These are phyloP conservation scores for Pyrenochaeta sp. DNA, from an alignment of 2,329 filamentous ascomycete genomes.

Conservation along the genomic window DNA sequence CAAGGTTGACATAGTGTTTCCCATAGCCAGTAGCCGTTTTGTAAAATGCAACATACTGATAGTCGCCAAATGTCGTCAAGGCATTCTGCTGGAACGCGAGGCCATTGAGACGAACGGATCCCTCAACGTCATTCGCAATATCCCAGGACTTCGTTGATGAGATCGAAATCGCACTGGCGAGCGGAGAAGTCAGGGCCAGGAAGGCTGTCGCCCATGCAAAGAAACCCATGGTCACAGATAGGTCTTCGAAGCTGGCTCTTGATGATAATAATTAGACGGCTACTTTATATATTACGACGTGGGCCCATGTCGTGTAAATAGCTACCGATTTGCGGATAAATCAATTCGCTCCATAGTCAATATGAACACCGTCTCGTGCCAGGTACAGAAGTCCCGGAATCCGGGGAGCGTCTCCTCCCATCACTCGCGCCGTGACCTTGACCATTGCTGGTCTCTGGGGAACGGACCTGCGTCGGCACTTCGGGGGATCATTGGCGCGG, in stretches of 20 bases:
- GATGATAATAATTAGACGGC: neutral
- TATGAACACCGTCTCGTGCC: neutral
- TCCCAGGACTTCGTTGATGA: slow-evolving; percentile 37
- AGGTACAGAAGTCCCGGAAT: neutral
- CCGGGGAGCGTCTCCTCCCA: neutral
- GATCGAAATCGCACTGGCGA: slow-evolving; percentile 31
- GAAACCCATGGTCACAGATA: slow-evolving; percentile 23
- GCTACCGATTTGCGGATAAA: slow-evolving; percentile 4
- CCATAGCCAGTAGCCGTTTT: slow-evolving; percentile 40
- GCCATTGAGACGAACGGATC: slow-evolving; percentile 53
- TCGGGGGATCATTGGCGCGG: slow-evolving; percentile 20
- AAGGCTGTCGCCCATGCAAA: slow-evolving; percentile 13
- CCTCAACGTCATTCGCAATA: slow-evolving; percentile 43
- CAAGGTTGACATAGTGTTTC: slow-evolving; percentile 54
- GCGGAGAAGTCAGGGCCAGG: slow-evolving; percentile 17
- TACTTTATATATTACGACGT: neutral
- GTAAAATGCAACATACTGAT: slow-evolving; percentile 61
- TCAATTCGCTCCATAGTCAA: neutral
- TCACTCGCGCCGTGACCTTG: neutral
- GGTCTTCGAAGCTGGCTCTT: neutral
- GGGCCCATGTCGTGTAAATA: neutral
- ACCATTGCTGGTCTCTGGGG: slow-evolving; percentile 5
- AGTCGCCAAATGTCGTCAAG: slow-evolving; percentile 56
- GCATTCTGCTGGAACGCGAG: slow-evolving; percentile 60
- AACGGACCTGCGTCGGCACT: slow-evolving; percentile 18